These are phyloP conservation scores for Arthrobotrys megalospora DNA, from an alignment of 2,329 filamentous ascomycete genomes.

Conservation along the genomic window DNA sequence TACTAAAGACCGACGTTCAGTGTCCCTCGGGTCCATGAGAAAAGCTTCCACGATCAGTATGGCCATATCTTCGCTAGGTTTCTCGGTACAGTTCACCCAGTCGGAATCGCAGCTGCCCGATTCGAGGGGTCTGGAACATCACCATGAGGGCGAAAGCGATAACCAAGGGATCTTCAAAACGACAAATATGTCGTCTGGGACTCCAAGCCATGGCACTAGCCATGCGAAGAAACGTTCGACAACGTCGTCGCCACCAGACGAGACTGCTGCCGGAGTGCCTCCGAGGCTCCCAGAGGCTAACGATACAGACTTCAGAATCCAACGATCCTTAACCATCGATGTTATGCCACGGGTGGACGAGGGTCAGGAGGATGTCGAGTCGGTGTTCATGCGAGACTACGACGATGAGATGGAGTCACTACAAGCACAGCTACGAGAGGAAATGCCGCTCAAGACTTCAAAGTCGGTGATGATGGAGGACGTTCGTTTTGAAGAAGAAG, in stretches of 20 bases:
- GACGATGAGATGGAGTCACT: slow-evolving; percentile 57
- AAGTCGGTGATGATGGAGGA: slow-evolving; percentile 53
- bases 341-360: slow-evolving; percentile 57
- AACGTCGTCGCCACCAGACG: slow-evolving; percentile 56
- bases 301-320: slow-evolving; percentile 47
- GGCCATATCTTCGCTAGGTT: slow-evolving; percentile 57
- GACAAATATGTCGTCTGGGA: background rate
- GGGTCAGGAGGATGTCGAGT: slow-evolving; percentile 54
- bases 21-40: slow-evolving; percentile 49
- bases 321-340: slow-evolving; percentile 52
- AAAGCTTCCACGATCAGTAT: slow-evolving; percentile 59
- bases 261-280: slow-evolving; percentile 53
- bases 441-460: slow-evolving; percentile 48
- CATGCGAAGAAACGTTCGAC: slow-evolving; percentile 60
- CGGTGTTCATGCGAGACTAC: slow-evolving; percentile 57
- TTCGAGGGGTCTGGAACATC: background rate
- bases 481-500: slow-evolving; percentile 42
- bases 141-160: background rate
- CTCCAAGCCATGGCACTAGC: background rate
- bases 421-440: slow-evolving; percentile 54
- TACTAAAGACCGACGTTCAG: slow-evolving; percentile 45
- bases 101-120: slow-evolving; percentile 44
- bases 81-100: slow-evolving; percentile 57
- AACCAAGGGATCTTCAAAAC: slow-evolving; percentile 32
- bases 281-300: slow-evolving; percentile 49